Percentiles rank a stretch among this genome's conserved stretches.
Conservation (phyloP, 768 basidiomycete genomes). For the Leccinellum rugosiceps region DNA sequence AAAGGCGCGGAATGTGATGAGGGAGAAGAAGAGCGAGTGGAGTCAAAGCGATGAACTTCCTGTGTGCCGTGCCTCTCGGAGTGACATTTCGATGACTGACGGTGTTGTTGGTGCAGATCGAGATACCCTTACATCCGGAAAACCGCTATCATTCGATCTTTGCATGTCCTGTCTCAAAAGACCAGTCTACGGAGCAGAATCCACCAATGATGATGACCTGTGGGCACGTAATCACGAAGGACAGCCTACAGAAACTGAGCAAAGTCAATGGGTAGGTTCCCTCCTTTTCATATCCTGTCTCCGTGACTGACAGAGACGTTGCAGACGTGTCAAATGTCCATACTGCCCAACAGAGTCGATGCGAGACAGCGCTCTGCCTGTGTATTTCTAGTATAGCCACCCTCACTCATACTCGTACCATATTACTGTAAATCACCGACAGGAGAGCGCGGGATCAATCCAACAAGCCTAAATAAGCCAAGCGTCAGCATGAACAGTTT, state of each 20-base stretch:
- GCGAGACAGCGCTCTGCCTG: conserved; percentile 51
- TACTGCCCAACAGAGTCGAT: conserved; percentile 88
- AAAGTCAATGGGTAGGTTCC: conserved; percentile 77
- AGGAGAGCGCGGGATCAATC: conserved; percentile 19
- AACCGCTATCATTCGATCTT: conserved; percentile 97
- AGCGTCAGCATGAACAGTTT: not conserved
- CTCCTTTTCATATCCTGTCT: conserved; percentile 2
- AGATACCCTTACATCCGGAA: conserved; percentile 82
- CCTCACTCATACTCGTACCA: conserved; percentile 1
- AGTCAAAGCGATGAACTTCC: conserved; percentile 86
- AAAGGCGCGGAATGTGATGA: conserved; percentile 91
- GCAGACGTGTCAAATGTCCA: conserved; percentile 91
- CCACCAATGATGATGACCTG: conserved; percentile 98
- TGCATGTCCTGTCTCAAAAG: conserved; percentile 96
- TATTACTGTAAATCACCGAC: not conserved
- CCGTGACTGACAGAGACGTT: not conserved
- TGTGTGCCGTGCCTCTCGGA: conserved; percentile 37
- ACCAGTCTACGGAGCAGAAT: conserved; percentile 89
- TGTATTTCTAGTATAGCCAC: conserved; percentile 52
- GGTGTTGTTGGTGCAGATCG: conserved; percentile 58
- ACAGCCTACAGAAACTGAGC: conserved; percentile 85
- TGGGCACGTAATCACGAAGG: conserved; percentile 93
- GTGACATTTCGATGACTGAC: not conserved
- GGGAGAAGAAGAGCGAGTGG: conserved; percentile 92
- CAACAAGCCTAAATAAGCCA: conserved; percentile 25